phyloP scores from a whole-genome alignment of 2,329 filamentous ascomycete species.

The Sporothrix protearum region DNA sequence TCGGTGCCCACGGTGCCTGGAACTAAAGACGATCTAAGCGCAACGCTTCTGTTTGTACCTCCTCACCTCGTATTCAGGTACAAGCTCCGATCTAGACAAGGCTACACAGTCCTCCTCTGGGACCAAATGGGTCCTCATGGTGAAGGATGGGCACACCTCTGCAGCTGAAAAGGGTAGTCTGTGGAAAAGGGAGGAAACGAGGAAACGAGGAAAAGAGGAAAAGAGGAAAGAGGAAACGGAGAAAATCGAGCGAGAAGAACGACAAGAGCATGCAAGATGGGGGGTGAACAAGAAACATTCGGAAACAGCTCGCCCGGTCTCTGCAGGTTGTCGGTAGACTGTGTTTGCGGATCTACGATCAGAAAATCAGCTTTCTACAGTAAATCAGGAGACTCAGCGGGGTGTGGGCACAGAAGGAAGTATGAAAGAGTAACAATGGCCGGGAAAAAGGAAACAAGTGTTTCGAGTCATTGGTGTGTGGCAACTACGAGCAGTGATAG shows the following conservation, averaged over 20 bases:
- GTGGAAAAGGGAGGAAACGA: background rate
- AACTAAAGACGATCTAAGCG: background rate
- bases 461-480: too few relatives aligned
- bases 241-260: too few relatives aligned
- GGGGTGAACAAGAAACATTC: background rate
- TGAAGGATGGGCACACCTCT: background rate
- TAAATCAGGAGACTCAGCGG: background rate
- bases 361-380: background rate
- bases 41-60: background rate
- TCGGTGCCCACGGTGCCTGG: background rate
- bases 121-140: too few relatives aligned
- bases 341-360: background rate
- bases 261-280: too few relatives aligned
- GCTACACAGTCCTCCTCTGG: background rate
- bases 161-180: slow-evolving; percentile 1
- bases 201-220: background rate
- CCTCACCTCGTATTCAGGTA: background rate
- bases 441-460: background rate
- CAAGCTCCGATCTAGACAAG: background rate
- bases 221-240: background rate
- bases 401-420: background rate
- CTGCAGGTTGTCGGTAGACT: background rate
- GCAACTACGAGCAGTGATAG: background rate
- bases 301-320: background rate
- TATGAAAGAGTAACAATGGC: background rate